Base-by-base conservation (phyloP, 2,329 filamentous ascomycete species). In the Talaromyces pinophilus region DNA sequence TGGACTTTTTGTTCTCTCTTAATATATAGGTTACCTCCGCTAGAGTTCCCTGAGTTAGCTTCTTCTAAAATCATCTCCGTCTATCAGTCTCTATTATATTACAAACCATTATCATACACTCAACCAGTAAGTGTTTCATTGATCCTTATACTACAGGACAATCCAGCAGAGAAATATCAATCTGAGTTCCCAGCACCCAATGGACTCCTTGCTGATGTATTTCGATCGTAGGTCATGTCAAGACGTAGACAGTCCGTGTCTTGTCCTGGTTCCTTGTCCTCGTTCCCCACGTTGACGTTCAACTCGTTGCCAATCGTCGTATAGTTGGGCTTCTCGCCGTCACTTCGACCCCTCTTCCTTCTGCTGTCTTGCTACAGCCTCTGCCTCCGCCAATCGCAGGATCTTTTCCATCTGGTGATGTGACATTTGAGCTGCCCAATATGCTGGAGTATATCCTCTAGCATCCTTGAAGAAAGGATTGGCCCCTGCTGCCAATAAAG, bases 371-470 rank as follows among this genome's bases (percentile, higher is more conserved):
- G 48, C 13, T 54, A 33, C 1, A 54, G 25, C 54, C 15, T 59
- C 54, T 33, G 5, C n/a, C n/a, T 48, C 59, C 28, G 33, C 46
- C 17, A n/a, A 10, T 2, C 44, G 46, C 30, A 62, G 48, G n/a
- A 62, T 52, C n/a, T 33, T 52, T 54, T 62, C 60, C 11, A 62
- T 40, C 3, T 54, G 0, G 2, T 22, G 6, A 54, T 52, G 22
- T 40, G 44, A 48, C 33, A 62, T 17, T 1, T 25, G n/a, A 52
- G 33, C 46, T 22, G 61, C 61, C 46, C 46, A 63, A 40, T 63
- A 2, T n/a, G 48, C 46, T 8, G 61, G 5, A 19, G 61, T 55
- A 19, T 22, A 5, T 1, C 46, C 61, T 0, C 7, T 1, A 8
- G 33, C 2, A 54, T 63, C 61, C 11, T 42, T 38, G 35, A 2